Conservation (phyloP, 1,284 basidiomycete species). For the Ganoderma resinaceum region DNA sequence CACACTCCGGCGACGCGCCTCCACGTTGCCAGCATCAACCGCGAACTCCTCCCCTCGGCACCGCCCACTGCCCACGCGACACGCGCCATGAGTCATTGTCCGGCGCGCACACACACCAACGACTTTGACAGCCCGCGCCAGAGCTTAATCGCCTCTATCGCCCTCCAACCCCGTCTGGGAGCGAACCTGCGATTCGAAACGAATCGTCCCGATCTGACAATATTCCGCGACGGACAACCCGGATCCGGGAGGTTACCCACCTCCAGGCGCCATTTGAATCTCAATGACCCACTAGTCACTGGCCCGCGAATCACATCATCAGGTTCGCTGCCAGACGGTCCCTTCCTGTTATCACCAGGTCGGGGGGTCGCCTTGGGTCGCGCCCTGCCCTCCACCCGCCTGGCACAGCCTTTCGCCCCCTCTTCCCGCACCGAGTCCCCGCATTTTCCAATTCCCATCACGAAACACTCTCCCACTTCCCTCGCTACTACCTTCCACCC, state of each 20-base stretch:
- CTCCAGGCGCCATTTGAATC: not conserved
- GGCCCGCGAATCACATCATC: conserved; percentile 31
- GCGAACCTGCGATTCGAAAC: conserved; percentile 12
- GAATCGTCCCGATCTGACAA: conserved; percentile 7
- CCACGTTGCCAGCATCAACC: not conserved
- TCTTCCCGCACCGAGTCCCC: conserved; percentile 19
- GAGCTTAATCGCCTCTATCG: conserved; percentile 25
- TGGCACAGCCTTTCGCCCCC: conserved; percentile 23
- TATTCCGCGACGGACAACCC: not conserved
- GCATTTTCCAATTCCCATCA: conserved; percentile 17
- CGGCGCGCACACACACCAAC: conserved; percentile 14
- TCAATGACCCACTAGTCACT: conserved; percentile 11
- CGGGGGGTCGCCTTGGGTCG: conserved; percentile 8
- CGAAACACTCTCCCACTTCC: conserved; percentile 16
- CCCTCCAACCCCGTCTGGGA: conserved; percentile 24
- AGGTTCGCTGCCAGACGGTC: conserved; percentile 28
- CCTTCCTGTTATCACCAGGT: conserved; percentile 20
- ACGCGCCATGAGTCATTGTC: conserved; percentile 6
- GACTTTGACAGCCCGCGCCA: conserved; percentile 30
- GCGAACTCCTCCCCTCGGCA: not conserved
- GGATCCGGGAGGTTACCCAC: not conserved
- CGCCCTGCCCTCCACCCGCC: conserved; percentile 17
- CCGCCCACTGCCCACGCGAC: conserved; percentile 12
- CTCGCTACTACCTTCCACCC: conserved; percentile 26
- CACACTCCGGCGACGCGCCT: not conserved